Evolutionary conservation across 768 basidiomycete genomes (phyloP).

Genomic region (Lentinus brumalis): DNA sequence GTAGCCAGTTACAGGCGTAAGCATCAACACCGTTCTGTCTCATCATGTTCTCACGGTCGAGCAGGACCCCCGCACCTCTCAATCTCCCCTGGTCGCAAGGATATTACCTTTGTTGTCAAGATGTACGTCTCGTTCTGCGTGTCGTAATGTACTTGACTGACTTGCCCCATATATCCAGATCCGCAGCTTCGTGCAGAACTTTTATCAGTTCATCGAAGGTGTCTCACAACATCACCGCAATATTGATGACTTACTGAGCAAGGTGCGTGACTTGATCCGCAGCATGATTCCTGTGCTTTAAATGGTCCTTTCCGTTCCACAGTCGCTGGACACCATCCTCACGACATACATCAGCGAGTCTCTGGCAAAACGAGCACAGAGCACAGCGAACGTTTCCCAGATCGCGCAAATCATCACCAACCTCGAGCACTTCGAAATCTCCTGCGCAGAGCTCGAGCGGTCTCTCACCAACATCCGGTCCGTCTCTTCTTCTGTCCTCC

Average conservation of each 20-base stretch:
- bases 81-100: constrained; percentile 93
- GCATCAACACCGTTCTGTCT: background rate
- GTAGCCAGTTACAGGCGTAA: constrained; percentile 58
- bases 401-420: constrained; percentile 93
- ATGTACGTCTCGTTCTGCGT: constrained; percentile 45
- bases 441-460: constrained; percentile 82
- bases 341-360: constrained; percentile 74
- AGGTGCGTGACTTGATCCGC: constrained; percentile 46
- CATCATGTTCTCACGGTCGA: background rate
- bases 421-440: constrained; percentile 86
- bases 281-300: no score
- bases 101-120: constrained; percentile 93
- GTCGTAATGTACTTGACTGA: background rate
- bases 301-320: background rate
- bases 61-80: constrained; percentile 65
- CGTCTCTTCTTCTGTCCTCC: constrained; percentile 14
- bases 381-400: constrained; percentile 81
- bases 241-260: constrained; percentile 88
- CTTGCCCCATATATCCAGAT: constrained; percentile 49
- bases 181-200: constrained; percentile 87
- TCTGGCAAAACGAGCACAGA: constrained; percentile 71
- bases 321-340: constrained; percentile 89
- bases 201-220: constrained; percentile 96
- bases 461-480: constrained; percentile 84
- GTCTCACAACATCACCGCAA: constrained; percentile 89